These are phyloP conservation scores for Simplicillium aogashimaense DNA, from an alignment of 2,329 filamentous ascomycete genomes.

Conservation along the genomic window DNA sequence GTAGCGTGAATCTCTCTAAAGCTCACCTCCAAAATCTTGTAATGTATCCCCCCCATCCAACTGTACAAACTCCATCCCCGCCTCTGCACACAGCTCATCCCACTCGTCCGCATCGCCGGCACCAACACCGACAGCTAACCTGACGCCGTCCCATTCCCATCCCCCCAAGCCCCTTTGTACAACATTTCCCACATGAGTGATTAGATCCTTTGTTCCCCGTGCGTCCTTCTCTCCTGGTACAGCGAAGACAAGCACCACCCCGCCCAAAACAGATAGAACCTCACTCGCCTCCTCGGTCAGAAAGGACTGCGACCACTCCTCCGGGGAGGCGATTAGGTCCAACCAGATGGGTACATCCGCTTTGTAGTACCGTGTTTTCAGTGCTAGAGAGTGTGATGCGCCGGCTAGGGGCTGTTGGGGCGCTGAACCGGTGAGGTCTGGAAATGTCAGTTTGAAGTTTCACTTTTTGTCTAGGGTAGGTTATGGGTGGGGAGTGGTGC, in stretches of 20 bases:
- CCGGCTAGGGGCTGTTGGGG: constrained; percentile 41
- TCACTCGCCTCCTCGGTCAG: constrained; percentile 51
- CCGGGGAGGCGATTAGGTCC: constrained; percentile 43
- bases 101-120: constrained; percentile 38
- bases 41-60: constrained; percentile 26
- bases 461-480: constrained; percentile 1
- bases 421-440: constrained; percentile 42
- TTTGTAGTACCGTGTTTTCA: constrained; percentile 53
- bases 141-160: constrained; percentile 55
- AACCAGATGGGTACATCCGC: constrained; percentile 56
- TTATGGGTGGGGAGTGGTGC: too few relatives aligned
- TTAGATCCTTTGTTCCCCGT: constrained; percentile 26
- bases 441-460: not conserved
- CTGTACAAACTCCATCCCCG: constrained; percentile 54
- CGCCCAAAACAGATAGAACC: constrained; percentile 51
- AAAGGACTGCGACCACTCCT: constrained; percentile 49
- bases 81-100: constrained; percentile 49
- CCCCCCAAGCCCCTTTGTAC: constrained; percentile 48
- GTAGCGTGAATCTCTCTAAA: not conserved
- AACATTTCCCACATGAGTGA: constrained; percentile 44
- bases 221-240: constrained; percentile 10
- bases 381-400: constrained; percentile 42
- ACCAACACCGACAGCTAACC: constrained; percentile 47
- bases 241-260: constrained; percentile 36
- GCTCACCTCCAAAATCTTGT: constrained; percentile 49